A percentile compares a stretch with the other conserved stretches of the same genome.
Evolutionary conservation across 1,284 basidiomycete species (phyloP).

Genomic region (Veloboletus limbatus): DNA sequence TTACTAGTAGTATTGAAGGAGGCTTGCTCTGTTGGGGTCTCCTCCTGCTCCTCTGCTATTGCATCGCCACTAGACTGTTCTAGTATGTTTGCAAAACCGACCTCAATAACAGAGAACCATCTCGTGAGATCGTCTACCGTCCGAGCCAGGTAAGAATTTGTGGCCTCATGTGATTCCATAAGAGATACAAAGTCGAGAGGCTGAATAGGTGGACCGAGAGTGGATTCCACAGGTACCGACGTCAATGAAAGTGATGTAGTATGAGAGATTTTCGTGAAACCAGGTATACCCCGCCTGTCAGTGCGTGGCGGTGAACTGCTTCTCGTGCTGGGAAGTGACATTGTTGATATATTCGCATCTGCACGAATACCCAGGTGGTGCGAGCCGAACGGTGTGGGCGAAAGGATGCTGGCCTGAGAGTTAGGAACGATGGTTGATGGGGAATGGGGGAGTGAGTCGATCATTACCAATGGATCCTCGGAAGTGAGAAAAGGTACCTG

Average conservation of each 20-base stretch:
- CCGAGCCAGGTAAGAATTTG: slow-evolving; percentile 68
- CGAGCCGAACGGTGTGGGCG: slow-evolving; percentile 42
- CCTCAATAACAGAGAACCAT: slow-evolving; percentile 80
- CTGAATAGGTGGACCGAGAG: slow-evolving; percentile 45
- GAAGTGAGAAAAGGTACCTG: slow-evolving; percentile 66
- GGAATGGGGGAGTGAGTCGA: slow-evolving; percentile 76
- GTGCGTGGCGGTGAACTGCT: slow-evolving; percentile 40
- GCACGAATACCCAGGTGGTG: slow-evolving; percentile 30
- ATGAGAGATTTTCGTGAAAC: slow-evolving; percentile 27
- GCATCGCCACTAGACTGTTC: slow-evolving; percentile 46
- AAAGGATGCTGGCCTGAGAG: slow-evolving; percentile 41
- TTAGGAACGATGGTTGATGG: slow-evolving; percentile 56
- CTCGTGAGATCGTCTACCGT: slow-evolving; percentile 78
- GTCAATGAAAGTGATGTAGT: slow-evolving; percentile 32
- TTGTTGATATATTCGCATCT: slow-evolving; percentile 30
- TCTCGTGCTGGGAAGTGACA: slow-evolving; percentile 41
- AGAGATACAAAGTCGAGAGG: slow-evolving; percentile 71
- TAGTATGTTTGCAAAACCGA: slow-evolving; percentile 65
- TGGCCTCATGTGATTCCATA: slow-evolving; percentile 56
- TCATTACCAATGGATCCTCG: slow-evolving; percentile 64
- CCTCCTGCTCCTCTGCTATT: slow-evolving; percentile 61
- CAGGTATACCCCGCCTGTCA: slow-evolving; percentile 26
- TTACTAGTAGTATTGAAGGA: slow-evolving; percentile 15
- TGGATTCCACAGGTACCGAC: slow-evolving; percentile 28
- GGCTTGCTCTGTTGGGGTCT: slow-evolving; percentile 25